phyloP scores from a whole-genome alignment of 345 rosid genomes.

The Acer negundo region DNA sequence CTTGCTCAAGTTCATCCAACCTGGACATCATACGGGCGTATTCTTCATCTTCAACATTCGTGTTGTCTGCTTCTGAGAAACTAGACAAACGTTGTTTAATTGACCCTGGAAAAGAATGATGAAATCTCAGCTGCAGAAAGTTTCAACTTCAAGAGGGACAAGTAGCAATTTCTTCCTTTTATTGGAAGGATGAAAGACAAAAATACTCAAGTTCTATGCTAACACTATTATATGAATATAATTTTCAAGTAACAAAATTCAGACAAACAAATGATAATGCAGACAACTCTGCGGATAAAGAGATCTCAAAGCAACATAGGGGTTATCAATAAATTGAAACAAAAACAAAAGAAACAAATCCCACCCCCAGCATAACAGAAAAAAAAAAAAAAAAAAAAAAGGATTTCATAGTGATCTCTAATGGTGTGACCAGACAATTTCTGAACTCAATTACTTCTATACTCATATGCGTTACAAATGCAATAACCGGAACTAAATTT shows the following conservation, averaged over 20 bases:
- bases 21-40: constrained; percentile 70
- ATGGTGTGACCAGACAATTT: neutral
- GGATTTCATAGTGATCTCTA: too few relatives aligned
- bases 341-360: neutral
- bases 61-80: constrained; percentile 32
- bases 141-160: constrained; percentile 4
- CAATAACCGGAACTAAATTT: neutral
- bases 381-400: neutral
- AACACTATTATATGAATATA: neutral
- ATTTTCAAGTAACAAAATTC: neutral
- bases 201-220: neutral
- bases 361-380: neutral
- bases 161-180: neutral
- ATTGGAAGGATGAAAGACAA: neutral
- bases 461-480: neutral
- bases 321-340: neutral
- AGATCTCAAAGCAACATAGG: neutral
- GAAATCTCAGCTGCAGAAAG: constrained; percentile 4
- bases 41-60: constrained; percentile 49
- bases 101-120: constrained; percentile 25
- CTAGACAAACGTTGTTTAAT: constrained; percentile 23
- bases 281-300: neutral
- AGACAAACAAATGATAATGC: neutral
- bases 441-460: neutral
- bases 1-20: constrained; percentile 90